Percentiles rank a stretch among this genome's conserved stretches.
Evolutionary conservation across 2,329 filamentous ascomycete genomes (phyloP).

Genomic region (Cladorrhinum sp.): DNA sequence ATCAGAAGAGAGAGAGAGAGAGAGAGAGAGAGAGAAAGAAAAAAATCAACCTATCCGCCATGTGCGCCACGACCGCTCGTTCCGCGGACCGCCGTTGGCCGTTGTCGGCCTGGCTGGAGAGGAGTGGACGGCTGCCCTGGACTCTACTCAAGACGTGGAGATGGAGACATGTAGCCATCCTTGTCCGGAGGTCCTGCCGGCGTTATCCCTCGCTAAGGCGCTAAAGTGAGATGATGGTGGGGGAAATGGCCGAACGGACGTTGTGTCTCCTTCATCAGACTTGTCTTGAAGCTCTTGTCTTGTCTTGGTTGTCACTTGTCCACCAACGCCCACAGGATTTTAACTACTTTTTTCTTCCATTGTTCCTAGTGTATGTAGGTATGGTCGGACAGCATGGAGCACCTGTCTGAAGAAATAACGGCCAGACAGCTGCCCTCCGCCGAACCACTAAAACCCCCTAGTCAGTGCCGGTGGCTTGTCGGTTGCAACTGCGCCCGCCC

Average conservation of each 20-base stretch:
- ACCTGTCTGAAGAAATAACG: constrained; percentile 12
- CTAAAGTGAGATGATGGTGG: neutral
- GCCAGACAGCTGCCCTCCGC: constrained; percentile 2
- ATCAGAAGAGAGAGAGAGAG: too few species aligned
- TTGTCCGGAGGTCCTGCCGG: constrained; percentile 1
- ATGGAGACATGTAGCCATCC: neutral
- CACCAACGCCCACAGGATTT: constrained; percentile 20
- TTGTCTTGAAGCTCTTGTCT: neutral
- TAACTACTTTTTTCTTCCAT: constrained; percentile 22
- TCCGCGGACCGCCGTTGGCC: neutral
- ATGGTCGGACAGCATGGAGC: neutral
- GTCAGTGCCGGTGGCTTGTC: constrained; percentile 29
- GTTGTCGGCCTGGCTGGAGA: neutral
- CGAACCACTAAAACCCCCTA: constrained; percentile 13
- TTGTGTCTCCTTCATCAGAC: neutral
- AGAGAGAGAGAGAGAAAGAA: too few species aligned
- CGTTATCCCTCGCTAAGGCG: neutral
- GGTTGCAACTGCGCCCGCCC: constrained; percentile 25
- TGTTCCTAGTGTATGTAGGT: too few species aligned
- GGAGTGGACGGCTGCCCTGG: neutral
- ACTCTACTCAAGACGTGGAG: neutral
- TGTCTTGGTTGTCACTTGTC: constrained; percentile 2
- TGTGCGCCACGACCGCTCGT: neutral
- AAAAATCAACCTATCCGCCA: neutral
- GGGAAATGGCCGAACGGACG: neutral